Evolutionary conservation across 768 basidiomycete genomes (phyloP).

Genomic region (Russula compacta): DNA sequence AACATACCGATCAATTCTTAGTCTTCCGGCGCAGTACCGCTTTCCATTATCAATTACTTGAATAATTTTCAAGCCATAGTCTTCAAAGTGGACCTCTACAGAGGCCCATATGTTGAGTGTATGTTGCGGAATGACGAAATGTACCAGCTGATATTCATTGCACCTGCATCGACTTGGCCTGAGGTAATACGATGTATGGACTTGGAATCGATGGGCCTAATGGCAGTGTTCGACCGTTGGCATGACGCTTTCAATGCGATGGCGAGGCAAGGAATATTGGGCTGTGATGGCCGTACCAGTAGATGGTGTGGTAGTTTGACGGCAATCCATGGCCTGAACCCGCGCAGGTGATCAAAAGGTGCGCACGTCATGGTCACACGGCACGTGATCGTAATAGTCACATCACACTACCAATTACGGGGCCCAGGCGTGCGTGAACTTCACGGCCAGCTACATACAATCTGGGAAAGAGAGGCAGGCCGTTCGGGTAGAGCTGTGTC

Average conservation of each 20-base stretch:
- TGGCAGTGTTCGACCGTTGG: conserved; percentile 16
- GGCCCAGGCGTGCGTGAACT: no score
- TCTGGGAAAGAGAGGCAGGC: background rate
- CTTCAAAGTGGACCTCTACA: conserved; percentile 81
- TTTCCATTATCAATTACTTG: conserved; percentile 91
- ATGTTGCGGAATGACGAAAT: background rate
- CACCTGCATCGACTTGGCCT: conserved; percentile 93
- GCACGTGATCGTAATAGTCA: conserved; percentile 11
- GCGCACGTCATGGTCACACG: conserved; percentile 4
- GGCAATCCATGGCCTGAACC: background rate
- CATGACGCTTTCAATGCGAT: background rate
- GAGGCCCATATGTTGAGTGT: background rate
- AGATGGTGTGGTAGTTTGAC: background rate
- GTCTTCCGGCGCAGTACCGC: conserved; percentile 72
- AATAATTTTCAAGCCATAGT: conserved; percentile 71
- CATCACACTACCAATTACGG: background rate
- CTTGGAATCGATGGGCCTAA: conserved; percentile 57
- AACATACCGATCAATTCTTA: conserved; percentile 67
- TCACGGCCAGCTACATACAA: no score
- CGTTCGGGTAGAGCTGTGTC: background rate
- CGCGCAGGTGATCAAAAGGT: background rate
- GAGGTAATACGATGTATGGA: conserved; percentile 87
- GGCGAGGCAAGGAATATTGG: background rate
- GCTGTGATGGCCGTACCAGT: background rate
- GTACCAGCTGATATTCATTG: conserved; percentile 69